These are phyloP conservation scores for Verticillium dahliae DNA, from an alignment of 2,329 filamentous ascomycete species.

Conservation along the genomic window DNA sequence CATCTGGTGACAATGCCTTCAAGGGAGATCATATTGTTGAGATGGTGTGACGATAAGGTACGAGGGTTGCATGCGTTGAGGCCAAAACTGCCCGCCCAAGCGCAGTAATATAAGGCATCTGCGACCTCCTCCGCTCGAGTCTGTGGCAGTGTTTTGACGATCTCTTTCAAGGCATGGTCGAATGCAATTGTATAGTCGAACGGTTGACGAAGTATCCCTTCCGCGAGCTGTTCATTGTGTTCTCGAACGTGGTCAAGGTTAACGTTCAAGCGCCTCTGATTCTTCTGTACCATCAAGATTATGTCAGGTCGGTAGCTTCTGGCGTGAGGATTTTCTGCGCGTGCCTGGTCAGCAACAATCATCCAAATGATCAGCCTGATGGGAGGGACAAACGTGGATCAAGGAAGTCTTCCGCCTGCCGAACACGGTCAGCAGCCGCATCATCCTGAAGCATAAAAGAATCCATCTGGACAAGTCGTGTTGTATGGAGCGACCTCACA, in stretches of 20 bases:
- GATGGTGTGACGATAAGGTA: slow-evolving; percentile 78
- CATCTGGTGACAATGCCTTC: slow-evolving; percentile 97
- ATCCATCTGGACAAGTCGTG: slow-evolving; percentile 49
- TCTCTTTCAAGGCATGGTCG: slow-evolving; percentile 81
- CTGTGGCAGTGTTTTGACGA: slow-evolving; percentile 73
- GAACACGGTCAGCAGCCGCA: slow-evolving; percentile 74
- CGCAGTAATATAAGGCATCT: slow-evolving; percentile 89
- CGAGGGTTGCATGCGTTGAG: slow-evolving; percentile 91
- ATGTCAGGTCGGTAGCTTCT: slow-evolving; percentile 87
- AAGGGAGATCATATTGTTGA: slow-evolving; percentile 95
- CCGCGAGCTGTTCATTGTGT: slow-evolving; percentile 76
- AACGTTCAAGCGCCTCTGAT: slow-evolving; percentile 58
- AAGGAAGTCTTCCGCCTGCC: slow-evolving; percentile 84
- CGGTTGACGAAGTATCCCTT: slow-evolving; percentile 71
- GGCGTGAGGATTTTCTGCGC: slow-evolving; percentile 37
- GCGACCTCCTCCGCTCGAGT: slow-evolving; percentile 68
- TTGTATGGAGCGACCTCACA: background rate
- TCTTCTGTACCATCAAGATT: slow-evolving; percentile 66
- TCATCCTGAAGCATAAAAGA: slow-evolving; percentile 74
- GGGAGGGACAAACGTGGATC: slow-evolving; percentile 68
- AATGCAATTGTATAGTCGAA: slow-evolving; percentile 89
- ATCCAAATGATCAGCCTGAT: background rate
- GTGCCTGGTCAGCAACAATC: slow-evolving; percentile 16
- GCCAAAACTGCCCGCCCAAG: slow-evolving; percentile 94
- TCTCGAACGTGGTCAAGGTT: slow-evolving; percentile 87